These are phyloP conservation scores for Groenewaldozyma tartarivorans DNA, from an alignment of 805 yeast species.

Conservation along the genomic window DNA sequence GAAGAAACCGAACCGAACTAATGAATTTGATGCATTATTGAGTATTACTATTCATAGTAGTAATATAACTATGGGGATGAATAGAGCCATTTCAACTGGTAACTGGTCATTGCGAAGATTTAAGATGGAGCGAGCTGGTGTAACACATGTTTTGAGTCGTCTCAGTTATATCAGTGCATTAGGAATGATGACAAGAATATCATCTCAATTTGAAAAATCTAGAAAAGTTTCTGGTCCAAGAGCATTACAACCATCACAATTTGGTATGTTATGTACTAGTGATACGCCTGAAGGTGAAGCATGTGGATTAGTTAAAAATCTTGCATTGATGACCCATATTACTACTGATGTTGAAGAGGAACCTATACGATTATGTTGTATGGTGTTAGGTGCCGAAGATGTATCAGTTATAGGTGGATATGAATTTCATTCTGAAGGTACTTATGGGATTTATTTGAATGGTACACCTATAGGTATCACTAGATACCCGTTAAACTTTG, in stretches of 20 bases:
- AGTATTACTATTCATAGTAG: constrained; percentile 86
- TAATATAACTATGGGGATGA: constrained; percentile 87
- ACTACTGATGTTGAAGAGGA: constrained; percentile 96
- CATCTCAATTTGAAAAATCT: constrained; percentile 97
- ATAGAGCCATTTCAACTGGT: constrained; percentile 96
- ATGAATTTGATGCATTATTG: constrained; percentile 87
- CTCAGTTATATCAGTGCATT: constrained; percentile 87
- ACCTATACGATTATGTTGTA: constrained; percentile 72
- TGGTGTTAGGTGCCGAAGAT: constrained; percentile 80
- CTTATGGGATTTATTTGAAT: constrained; percentile 78
- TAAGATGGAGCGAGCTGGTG: constrained; percentile 99
- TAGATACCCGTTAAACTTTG: constrained; percentile 76
- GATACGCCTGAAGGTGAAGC: constrained; percentile 99
- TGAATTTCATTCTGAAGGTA: constrained; percentile 64
- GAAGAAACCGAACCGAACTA: constrained; percentile 88
- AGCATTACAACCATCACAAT: constrained; percentile 97
- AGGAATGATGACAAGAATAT: constrained; percentile 99
- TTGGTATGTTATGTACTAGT: constrained; percentile 97
- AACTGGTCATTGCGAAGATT: constrained; percentile 98
- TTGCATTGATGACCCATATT: constrained; percentile 97
- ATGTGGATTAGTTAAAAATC: constrained; percentile 93
- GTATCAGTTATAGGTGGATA: constrained; percentile 74
- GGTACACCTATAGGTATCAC: constrained; percentile 94
- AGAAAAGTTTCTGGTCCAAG: constrained; percentile 98
- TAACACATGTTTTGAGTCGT: constrained; percentile 89